phyloP scores from a whole-genome alignment of 2,329 filamentous ascomycete genomes.

The Apiospora kogelbergensis region DNA sequence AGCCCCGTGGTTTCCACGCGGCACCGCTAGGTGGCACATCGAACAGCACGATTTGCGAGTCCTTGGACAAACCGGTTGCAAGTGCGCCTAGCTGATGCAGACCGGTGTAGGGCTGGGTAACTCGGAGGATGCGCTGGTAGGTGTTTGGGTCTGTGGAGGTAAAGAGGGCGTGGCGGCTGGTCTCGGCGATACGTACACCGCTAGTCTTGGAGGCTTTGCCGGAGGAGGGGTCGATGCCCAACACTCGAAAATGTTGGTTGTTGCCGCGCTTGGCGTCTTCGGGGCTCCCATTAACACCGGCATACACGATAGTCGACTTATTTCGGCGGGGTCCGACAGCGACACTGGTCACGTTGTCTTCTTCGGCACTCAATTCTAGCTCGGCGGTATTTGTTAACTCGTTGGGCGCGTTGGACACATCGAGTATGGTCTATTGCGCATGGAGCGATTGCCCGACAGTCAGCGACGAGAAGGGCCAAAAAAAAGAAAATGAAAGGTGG shows the following conservation, averaged over 20 bases:
- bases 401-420: slow-evolving; percentile 60
- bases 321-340: slow-evolving; percentile 64
- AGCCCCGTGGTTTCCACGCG: slow-evolving; percentile 49
- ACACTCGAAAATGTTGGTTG: slow-evolving; percentile 82
- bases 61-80: slow-evolving; percentile 73
- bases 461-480: neutral
- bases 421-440: slow-evolving; percentile 63
- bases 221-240: slow-evolving; percentile 52
- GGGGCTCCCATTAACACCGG: slow-evolving; percentile 81
- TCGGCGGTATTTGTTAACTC: slow-evolving; percentile 67
- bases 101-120: slow-evolving; percentile 47
- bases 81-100: slow-evolving; percentile 75
- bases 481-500: neutral
- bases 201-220: slow-evolving; percentile 27
- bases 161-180: slow-evolving; percentile 55
- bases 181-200: slow-evolving; percentile 46
- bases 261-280: slow-evolving; percentile 70
- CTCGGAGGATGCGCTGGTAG: slow-evolving; percentile 60
- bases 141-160: slow-evolving; percentile 49
- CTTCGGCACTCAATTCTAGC: slow-evolving; percentile 75
- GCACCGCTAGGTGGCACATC: slow-evolving; percentile 59
- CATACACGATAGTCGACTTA: slow-evolving; percentile 60
- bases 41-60: slow-evolving; percentile 80
- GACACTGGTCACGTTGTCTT: slow-evolving; percentile 86
- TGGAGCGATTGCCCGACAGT: slow-evolving; percentile 7